Conservation (phyloP, 2,329 filamentous ascomycete genomes). For the Fusarium stilboides region DNA sequence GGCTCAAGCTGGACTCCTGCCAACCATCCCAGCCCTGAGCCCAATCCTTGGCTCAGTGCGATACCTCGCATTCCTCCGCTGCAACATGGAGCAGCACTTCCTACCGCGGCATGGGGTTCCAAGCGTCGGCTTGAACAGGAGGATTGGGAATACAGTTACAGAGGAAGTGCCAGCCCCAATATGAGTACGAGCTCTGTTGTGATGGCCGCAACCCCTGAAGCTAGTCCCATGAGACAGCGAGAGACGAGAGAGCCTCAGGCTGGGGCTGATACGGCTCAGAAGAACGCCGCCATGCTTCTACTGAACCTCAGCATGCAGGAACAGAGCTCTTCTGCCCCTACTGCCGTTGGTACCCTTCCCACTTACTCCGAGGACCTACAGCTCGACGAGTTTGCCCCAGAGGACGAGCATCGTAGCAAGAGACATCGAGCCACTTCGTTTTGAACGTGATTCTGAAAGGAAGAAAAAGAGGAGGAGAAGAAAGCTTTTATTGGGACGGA, state of each 20-base stretch:
- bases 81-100: slow-evolving; percentile 22
- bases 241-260: background rate
- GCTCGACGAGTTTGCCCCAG: background rate
- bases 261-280: slow-evolving; percentile 30
- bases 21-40: slow-evolving; percentile 37
- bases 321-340: slow-evolving; percentile 6
- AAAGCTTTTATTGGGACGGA: background rate
- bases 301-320: slow-evolving; percentile 40
- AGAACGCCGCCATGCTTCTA: slow-evolving; percentile 46
- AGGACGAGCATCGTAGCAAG: slow-evolving; percentile 44
- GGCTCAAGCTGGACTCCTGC: slow-evolving; percentile 41
- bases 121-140: slow-evolving; percentile 47
- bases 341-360: background rate
- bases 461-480: background rate
- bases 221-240: slow-evolving; percentile 32
- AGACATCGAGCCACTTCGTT: slow-evolving; percentile 41
- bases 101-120: slow-evolving; percentile 31
- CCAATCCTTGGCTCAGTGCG: slow-evolving; percentile 45
- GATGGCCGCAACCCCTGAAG: slow-evolving; percentile 37
- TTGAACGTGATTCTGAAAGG: slow-evolving; percentile 11
- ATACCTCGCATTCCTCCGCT: slow-evolving; percentile 40
- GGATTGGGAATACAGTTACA: slow-evolving; percentile 36
- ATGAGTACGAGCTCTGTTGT: slow-evolving; percentile 28
- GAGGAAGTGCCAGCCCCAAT: slow-evolving; percentile 44
- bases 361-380: background rate